These are phyloP conservation scores for Ceratocystis ficicola DNA, from an alignment of 2,329 filamentous ascomycete species.

Conservation along the genomic window DNA sequence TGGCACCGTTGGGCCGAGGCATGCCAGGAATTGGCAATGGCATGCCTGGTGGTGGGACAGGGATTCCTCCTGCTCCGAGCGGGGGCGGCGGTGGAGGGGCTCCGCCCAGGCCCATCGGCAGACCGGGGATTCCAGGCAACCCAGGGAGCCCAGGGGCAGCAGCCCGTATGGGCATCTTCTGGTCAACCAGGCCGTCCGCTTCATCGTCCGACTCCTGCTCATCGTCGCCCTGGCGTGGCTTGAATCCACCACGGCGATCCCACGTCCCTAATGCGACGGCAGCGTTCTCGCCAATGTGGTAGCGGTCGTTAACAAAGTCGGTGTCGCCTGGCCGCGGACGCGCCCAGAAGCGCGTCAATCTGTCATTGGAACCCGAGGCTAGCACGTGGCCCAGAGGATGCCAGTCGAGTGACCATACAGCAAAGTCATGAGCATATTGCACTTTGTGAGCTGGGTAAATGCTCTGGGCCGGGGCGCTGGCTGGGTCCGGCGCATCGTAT, in stretches of 20 bases:
- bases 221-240: conserved; percentile 79
- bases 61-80: conserved; percentile 1
- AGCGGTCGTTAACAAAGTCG: conserved; percentile 77
- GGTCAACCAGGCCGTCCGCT: conserved; percentile 81
- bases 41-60: conserved; percentile 25
- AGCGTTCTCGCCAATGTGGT: conserved; percentile 87
- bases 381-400: conserved; percentile 92
- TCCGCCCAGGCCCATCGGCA: conserved; percentile 3
- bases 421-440: conserved; percentile 80
- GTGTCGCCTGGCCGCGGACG: conserved; percentile 76
- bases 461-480: conserved; percentile 71
- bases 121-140: conserved; percentile 30
- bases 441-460: conserved; percentile 83
- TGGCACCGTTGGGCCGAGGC: conserved; percentile 41
- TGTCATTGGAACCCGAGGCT: conserved; percentile 89
- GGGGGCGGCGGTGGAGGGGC: neutral
- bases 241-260: conserved; percentile 65
- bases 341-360: conserved; percentile 94
- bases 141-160: conserved; percentile 39
- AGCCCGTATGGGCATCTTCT: conserved; percentile 59
- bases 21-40: conserved; percentile 29
- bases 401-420: conserved; percentile 97
- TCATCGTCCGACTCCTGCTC: conserved; percentile 91
- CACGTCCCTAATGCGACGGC: conserved; percentile 91
- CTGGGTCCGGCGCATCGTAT: conserved; percentile 71